phyloP scores from a whole-genome alignment of 768 basidiomycete genomes.

The Tricholomella constricta region DNA sequence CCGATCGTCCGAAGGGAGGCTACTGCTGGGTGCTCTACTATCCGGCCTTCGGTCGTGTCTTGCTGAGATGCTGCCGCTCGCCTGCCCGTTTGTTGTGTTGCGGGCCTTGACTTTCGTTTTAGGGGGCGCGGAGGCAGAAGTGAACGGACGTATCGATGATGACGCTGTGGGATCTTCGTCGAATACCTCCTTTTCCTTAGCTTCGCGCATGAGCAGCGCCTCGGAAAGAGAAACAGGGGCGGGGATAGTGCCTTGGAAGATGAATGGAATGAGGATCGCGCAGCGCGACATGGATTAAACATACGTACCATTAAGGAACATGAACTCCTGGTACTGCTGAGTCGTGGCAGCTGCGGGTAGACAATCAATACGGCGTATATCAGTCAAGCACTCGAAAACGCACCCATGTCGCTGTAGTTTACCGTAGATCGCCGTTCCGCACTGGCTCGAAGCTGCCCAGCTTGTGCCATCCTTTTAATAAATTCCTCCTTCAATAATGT shows the following conservation, averaged over 20 bases:
- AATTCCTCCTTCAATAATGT: slow-evolving; percentile 71
- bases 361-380: slow-evolving; percentile 6
- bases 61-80: slow-evolving; percentile 18
- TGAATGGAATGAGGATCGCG: slow-evolving; percentile 7
- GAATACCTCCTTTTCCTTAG: slow-evolving; percentile 55
- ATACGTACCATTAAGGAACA: slow-evolving; percentile 64
- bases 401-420: slow-evolving; percentile 78
- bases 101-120: slow-evolving; percentile 41
- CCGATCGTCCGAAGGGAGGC: neutral
- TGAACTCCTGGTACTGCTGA: slow-evolving; percentile 66
- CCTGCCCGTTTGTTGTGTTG: slow-evolving; percentile 36
- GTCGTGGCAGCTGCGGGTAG: slow-evolving; percentile 52
- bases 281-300: neutral
- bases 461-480: slow-evolving; percentile 71
- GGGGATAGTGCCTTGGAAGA: slow-evolving; percentile 63
- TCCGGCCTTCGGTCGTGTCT: slow-evolving; percentile 12
- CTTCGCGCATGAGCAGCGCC: slow-evolving; percentile 57
- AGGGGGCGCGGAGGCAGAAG: slow-evolving; percentile 23
- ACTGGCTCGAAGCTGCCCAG: slow-evolving; percentile 66
- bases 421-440: slow-evolving; percentile 59
- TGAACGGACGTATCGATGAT: slow-evolving; percentile 15
- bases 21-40: slow-evolving; percentile 9
- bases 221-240: slow-evolving; percentile 57
- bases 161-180: slow-evolving; percentile 56
- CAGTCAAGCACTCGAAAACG: slow-evolving; percentile 21